Evolutionary conservation across 2,329 filamentous ascomycete genomes (phyloP).

Genomic region (Pseudocercospora macadamiae): DNA sequence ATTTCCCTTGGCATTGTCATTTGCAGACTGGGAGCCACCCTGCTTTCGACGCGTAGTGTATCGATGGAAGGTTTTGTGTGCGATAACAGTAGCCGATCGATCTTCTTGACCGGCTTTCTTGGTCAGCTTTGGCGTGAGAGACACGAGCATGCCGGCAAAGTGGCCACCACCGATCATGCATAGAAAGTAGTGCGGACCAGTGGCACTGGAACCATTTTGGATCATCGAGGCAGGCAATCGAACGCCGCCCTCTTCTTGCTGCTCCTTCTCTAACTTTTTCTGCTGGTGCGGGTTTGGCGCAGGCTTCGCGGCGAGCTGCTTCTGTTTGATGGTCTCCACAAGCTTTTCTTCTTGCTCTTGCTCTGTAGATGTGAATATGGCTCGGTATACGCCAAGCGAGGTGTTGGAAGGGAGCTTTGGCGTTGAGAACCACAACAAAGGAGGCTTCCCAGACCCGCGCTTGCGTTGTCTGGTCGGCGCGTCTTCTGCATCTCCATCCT

Average conservation of each 20-base stretch:
- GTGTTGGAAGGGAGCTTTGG: slow-evolving; percentile 73
- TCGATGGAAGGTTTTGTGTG: slow-evolving; percentile 96
- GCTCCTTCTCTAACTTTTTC: slow-evolving; percentile 40
- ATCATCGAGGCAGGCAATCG: slow-evolving; percentile 48
- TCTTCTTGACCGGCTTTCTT: slow-evolving; percentile 76
- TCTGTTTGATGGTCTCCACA: slow-evolving; percentile 69
- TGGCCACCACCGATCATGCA: slow-evolving; percentile 99
- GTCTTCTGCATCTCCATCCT: slow-evolving; percentile 56
- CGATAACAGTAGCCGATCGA: slow-evolving; percentile 82
- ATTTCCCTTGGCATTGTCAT: slow-evolving; percentile 89
- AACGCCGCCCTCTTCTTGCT: slow-evolving; percentile 61
- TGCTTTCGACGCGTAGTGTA: slow-evolving; percentile 97
- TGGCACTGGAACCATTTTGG: slow-evolving; percentile 55
- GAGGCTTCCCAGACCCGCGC: slow-evolving; percentile 66
- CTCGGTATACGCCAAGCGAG: slow-evolving; percentile 83
- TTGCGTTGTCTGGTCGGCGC: slow-evolving; percentile 54
- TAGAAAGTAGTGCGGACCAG: slow-evolving; percentile 85
- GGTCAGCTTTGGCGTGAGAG: slow-evolving; percentile 76
- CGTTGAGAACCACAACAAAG: slow-evolving; percentile 84
- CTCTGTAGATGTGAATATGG: slow-evolving; percentile 75
- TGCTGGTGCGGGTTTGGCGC: slow-evolving; percentile 50
- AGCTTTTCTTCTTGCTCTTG: slow-evolving; percentile 64
- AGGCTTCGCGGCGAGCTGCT: slow-evolving; percentile 71
- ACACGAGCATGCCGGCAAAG: slow-evolving; percentile 95
- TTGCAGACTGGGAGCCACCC: slow-evolving; percentile 91